A percentile compares a stretch with the other conserved stretches of the same genome.
Evolutionary conservation across 2,329 filamentous ascomycete species (phyloP).

Genomic region (Zymoseptoria ardabiliae): DNA sequence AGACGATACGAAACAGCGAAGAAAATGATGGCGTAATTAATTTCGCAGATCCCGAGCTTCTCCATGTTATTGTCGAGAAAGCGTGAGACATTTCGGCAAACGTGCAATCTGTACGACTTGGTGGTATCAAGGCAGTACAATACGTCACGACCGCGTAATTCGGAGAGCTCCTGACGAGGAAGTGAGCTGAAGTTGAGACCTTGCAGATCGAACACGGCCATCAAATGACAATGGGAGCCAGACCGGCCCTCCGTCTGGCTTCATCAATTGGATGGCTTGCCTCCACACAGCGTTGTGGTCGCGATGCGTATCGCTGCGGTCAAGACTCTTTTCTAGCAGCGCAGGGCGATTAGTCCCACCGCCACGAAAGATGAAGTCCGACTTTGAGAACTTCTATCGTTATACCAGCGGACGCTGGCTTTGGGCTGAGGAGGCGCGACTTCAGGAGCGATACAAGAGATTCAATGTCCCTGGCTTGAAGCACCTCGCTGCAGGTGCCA

Average conservation of each 20-base stretch:
- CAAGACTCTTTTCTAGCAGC: not conserved
- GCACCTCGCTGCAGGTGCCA: constrained; percentile 3
- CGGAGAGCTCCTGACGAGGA: too few relatives aligned
- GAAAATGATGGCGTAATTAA: too few relatives aligned
- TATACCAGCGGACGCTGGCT: constrained; percentile 9
- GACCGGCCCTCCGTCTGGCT: not conserved
- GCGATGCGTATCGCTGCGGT: not conserved
- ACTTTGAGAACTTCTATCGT: constrained; percentile 4
- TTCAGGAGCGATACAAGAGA: constrained; percentile 7
- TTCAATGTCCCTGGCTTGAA: constrained; percentile 7
- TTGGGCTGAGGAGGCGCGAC: constrained; percentile 3
- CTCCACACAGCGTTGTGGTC: not conserved
- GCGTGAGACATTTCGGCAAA: too few relatives aligned
- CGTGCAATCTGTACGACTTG: too few relatives aligned
- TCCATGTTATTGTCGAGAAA: too few relatives aligned
- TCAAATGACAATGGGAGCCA: too few relatives aligned
- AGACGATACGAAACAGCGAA: too few relatives aligned
- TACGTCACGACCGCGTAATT: too few relatives aligned
- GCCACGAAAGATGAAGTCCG: not conserved
- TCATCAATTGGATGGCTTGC: not conserved
- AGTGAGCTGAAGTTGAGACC: too few relatives aligned
- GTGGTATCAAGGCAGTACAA: too few relatives aligned
- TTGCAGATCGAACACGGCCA: too few relatives aligned
- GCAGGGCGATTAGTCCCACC: not conserved
- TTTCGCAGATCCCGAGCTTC: too few relatives aligned